A percentile compares a stretch with the other conserved stretches of the same genome.
phyloP scores from a whole-genome alignment of 306 rosid species.

The Calophaca sinica region DNA sequence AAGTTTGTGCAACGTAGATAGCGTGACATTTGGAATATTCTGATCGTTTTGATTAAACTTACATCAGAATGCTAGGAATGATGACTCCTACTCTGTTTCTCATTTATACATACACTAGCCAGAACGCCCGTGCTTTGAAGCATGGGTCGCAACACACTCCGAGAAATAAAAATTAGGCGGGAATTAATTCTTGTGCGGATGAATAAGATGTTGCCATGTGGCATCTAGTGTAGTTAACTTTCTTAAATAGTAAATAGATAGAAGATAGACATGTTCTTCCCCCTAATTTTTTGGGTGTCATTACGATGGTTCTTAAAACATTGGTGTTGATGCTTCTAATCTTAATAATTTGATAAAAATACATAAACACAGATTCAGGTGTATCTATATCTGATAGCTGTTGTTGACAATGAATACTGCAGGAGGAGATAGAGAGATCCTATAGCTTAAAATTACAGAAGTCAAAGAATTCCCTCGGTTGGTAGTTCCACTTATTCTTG shows the following conservation, averaged over 20 bases:
- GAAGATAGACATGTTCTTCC: neutral
- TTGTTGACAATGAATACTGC: slow-evolving; percentile 14
- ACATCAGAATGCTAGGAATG: neutral
- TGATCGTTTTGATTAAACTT: neutral
- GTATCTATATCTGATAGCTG: neutral
- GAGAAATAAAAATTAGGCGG: too few relatives aligned
- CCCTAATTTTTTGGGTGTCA: neutral
- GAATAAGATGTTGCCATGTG: too few relatives aligned
- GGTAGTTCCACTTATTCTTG: slow-evolving; percentile 45
- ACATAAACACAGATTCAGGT: slow-evolving; percentile 14
- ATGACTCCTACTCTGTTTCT: neutral
- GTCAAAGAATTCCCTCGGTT: slow-evolving; percentile 62
- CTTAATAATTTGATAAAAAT: slow-evolving; percentile 5
- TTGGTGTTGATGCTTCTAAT: slow-evolving; percentile 5
- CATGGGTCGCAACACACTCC: too few relatives aligned
- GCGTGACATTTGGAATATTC: neutral
- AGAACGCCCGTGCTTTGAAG: too few relatives aligned
- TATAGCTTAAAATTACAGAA: slow-evolving; percentile 64
- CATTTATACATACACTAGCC: too few relatives aligned
- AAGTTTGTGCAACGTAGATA: neutral
- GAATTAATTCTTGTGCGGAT: too few relatives aligned
- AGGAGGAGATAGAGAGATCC: slow-evolving; percentile 50
- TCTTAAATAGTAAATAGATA: too few relatives aligned
- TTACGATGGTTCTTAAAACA: neutral
- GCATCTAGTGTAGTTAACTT: too few relatives aligned